Conservation (phyloP, 768 basidiomycete species). For the Brasilioporus rufonigricans region DNA sequence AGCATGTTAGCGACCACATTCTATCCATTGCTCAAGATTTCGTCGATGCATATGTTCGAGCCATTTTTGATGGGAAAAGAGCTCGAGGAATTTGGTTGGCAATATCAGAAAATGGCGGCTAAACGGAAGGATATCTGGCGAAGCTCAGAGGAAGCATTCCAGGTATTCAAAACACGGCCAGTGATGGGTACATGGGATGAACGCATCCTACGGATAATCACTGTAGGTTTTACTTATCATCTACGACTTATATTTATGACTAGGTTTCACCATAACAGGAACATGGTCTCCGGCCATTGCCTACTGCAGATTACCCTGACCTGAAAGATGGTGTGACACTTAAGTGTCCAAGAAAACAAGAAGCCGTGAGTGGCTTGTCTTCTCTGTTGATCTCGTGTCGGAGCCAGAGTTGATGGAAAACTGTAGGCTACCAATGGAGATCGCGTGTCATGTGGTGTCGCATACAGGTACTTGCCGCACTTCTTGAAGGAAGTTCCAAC, state of each 20-base stretch:
- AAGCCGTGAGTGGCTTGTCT: neutral
- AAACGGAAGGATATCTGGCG: constrained; percentile 2
- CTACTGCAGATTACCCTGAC: constrained; percentile 2
- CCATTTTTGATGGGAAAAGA: neutral
- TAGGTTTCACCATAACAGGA: too few species aligned
- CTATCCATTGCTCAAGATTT: constrained; percentile 3
- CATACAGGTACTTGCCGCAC: neutral
- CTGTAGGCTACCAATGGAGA: neutral
- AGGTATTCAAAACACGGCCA: neutral
- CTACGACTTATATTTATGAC: too few species aligned
- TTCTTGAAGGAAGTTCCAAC: neutral
- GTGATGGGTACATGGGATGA: constrained; percentile 2
- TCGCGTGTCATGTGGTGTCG: neutral
- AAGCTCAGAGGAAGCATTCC: neutral
- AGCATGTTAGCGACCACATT: neutral
- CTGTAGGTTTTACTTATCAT: neutral
- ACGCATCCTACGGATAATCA: neutral
- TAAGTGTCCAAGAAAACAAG: neutral
- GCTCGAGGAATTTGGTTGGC: neutral
- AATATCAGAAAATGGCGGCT: neutral
- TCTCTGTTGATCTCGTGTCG: too few species aligned
- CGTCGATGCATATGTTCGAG: constrained; percentile 9
- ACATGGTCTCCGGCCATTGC: constrained; percentile 4
- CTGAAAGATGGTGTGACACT: constrained; percentile 1
- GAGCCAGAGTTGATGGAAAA: neutral